Percentiles rank a stretch among this genome's conserved stretches.
Conservation (phyloP, 805 yeast species). For the Ogataea kodamae region DNA sequence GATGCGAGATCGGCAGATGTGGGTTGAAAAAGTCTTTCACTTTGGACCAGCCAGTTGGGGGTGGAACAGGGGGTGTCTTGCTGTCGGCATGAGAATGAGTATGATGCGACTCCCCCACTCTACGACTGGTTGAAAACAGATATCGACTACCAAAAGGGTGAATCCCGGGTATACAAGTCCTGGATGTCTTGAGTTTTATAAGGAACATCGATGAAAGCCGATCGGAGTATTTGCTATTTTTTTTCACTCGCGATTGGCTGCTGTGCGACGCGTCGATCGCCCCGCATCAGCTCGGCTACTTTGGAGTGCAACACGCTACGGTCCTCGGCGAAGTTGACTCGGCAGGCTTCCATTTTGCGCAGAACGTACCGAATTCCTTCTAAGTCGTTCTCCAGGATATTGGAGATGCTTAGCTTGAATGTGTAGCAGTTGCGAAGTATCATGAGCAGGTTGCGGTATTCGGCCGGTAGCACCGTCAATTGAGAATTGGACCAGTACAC, state of each 20-base stretch:
- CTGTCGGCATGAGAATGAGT: conserved; percentile 5
- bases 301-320: conserved; percentile 30
- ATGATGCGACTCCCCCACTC: background rate
- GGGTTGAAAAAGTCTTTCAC: conserved; percentile 36
- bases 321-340: conserved; percentile 21
- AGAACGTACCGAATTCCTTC: conserved; percentile 36
- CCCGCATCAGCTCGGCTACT: conserved; percentile 19
- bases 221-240: conserved; percentile 6
- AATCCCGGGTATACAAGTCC: background rate
- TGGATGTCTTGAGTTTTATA: conserved; percentile 1
- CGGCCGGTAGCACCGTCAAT: conserved; percentile 19
- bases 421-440: conserved; percentile 12
- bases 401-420: conserved; percentile 10
- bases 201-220: conserved; percentile 5
- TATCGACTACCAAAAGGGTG: conserved; percentile 1
- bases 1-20: conserved; percentile 31
- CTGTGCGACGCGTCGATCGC: conserved; percentile 10
- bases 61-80: conserved; percentile 13
- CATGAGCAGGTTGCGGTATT: conserved; percentile 12
- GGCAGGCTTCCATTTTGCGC: conserved; percentile 47
- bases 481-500: conserved; percentile 13
- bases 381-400: conserved; percentile 16
- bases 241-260: conserved; percentile 5
- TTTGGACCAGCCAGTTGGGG: conserved; percentile 23
- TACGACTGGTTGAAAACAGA: conserved; percentile 2